Evolutionary conservation across 306 rosid species (phyloP), one percentile per base, ranked within the genome.

Genomic region (Luffa acutangula): DNA sequence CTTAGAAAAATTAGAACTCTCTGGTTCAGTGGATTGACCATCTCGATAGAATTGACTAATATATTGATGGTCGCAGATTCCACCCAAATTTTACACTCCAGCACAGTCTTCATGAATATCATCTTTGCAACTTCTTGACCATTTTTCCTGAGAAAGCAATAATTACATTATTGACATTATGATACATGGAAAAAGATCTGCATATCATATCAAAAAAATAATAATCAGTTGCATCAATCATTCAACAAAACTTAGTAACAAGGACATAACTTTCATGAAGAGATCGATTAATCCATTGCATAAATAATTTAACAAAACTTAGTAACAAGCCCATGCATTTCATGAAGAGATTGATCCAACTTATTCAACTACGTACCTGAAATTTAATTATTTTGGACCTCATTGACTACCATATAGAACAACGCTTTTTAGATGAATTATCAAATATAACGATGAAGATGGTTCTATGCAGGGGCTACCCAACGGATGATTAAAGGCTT

Each of bases 1-100:
- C 64, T 78, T 59, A 80, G 46, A 57, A 70, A 89, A 56, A 92
- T 54, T 78, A 91, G 48, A 64, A 85, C 84, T 70, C 84, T 88
- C 89, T 45, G 86, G 86, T 80, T 87, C 75, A 79, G 75, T 54
- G 90, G 97, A 85, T 84, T 82, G 79, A 92, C 79, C 83, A 89
- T 77, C 91, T 87, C 82, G 15, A 76, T 91, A 5, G 95, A 91
- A 49, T 89, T 89, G 78, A 92, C 86, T 64, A 79, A 49, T 71
- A 87, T 45, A 63, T 57, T 71, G 66, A 91, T 69, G 80, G 86
- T 81, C 20, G 89, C 91, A 87, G 83, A 89, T 49, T 86, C 94
- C 70, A 88, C 72, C 85, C 84, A 83, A 52, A 94, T 81, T 79
- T 85, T 88, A 75, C 90, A 89, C 81, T 94, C 97, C 57, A 89